Base-by-base conservation (phyloP, 345 rosid genomes). In the Chamaenerion angustifolium region DNA sequence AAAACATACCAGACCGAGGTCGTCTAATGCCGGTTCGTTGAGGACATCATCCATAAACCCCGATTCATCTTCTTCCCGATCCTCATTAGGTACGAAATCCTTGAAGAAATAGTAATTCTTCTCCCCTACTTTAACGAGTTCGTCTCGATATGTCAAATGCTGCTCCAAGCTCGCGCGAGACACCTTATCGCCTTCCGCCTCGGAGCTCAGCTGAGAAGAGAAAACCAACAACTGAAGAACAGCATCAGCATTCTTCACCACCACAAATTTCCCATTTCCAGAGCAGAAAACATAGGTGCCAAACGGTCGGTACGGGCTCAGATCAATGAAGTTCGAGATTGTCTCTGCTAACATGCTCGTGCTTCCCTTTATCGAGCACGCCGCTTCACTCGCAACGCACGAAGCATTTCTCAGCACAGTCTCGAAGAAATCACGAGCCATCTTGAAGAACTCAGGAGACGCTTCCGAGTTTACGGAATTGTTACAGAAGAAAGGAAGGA, bases 1-100 rank as follows among this genome's bases (percentile, higher is more conserved):
- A n/a, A n/a, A n/a, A 31, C 54, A n/a, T 54, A 86, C 98, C 82
- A 81, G 62, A 66, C 84, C 82, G 12, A 90, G 77, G 59, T 79
- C 82, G 45, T 64, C 60, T 59, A 83, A 64, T 18, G 57, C 64
- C 6, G 16, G 21, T 31, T 2, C 37, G 1, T 31, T 31, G 6
- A 31, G 37, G 37, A 31, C 37, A 31, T 31, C 37, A 31, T 31
- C 37, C 0, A 31, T 31, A 31, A 31, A 31, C 3, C 10, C 37
- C 37, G 37, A 31, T 7, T 31, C 37, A 8, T 31, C 37, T 31
- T 31, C 37, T 31, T 31, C 37, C 37, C 37, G 37, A 7, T 31
- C 37, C 37, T 31, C 8, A 31, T 7, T 7, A 31, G 8, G 6
- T 1, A 31, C 37, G 50, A 76, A 64, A 49, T 52, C 49, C 59